These are phyloP conservation scores for Dictyostelium purpureum DNA, from an alignment of 78 protist species.

Conservation along the genomic window DNA sequence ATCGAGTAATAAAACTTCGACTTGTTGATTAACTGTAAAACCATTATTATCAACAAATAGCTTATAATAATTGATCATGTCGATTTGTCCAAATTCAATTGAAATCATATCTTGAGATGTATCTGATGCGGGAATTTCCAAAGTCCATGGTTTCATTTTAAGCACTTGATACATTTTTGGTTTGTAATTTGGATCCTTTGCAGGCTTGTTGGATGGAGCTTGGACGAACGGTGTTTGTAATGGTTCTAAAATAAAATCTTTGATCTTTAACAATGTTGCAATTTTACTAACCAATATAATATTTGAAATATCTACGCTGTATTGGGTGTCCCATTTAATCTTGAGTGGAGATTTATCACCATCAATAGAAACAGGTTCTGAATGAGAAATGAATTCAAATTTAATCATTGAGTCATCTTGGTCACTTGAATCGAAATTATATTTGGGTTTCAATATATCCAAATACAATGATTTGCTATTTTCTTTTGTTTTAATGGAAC, in stretches of 20 bases:
- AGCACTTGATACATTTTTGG: constrained; percentile 33
- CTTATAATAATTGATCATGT: constrained; percentile 34
- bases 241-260: constrained; percentile 71
- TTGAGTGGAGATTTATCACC: background rate
- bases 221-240: constrained; percentile 23
- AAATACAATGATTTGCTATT: background rate
- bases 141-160: constrained; percentile 51
- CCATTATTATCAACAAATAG: background rate
- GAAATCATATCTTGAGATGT: background rate
- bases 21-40: background rate
- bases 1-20: constrained; percentile 16
- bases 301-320: background rate
- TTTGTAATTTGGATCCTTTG: background rate
- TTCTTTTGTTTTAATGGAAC: constrained; percentile 5
- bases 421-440: background rate
- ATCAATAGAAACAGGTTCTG: background rate
- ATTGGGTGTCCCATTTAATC: constrained; percentile 35
- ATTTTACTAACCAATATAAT: constrained; percentile 21
- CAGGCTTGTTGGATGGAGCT: background rate
- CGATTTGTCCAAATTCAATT: constrained; percentile 31
- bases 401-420: background rate
- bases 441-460: constrained; percentile 8
- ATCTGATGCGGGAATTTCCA: constrained; percentile 35
- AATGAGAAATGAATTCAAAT: constrained; percentile 29
- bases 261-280: constrained; percentile 4